A percentile compares a stretch with the other conserved stretches of the same genome.
Conservation (phyloP, 2,329 filamentous ascomycete genomes). For the Elsinoe necatrix region DNA sequence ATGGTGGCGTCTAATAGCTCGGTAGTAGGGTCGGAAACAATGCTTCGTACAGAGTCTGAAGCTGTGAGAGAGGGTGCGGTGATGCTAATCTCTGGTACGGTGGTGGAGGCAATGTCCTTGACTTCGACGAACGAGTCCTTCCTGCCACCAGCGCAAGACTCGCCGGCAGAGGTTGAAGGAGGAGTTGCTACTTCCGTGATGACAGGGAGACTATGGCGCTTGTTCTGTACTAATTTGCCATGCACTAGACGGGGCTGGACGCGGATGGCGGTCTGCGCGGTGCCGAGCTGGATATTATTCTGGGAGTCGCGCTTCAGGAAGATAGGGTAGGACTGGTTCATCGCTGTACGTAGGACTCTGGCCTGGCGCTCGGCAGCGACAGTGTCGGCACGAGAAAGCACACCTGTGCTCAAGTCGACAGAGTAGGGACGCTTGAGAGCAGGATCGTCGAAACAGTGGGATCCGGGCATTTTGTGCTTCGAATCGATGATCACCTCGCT, state of each 20-base stretch:
- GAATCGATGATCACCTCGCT: neutral
- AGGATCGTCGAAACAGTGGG: neutral
- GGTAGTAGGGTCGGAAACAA: neutral
- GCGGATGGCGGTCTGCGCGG: neutral
- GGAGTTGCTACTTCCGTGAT: neutral
- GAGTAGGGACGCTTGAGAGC: neutral
- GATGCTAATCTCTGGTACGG: neutral
- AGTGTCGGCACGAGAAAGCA: slow-evolving; percentile 7
- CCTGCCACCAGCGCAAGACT: neutral
- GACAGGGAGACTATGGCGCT: neutral
- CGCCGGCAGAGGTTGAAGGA: neutral
- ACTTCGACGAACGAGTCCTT: slow-evolving; percentile 1
- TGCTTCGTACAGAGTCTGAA: neutral
- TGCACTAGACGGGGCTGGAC: neutral
- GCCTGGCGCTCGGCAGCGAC: neutral
- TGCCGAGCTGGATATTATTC: neutral
- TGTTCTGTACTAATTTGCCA: neutral
- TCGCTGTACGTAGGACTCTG: neutral
- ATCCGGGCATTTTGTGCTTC: neutral
- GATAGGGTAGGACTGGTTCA: slow-evolving; percentile 14
- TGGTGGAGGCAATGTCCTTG: neutral
- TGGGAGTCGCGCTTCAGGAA: neutral
- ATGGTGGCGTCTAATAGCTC: too few relatives aligned
- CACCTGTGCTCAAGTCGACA: neutral
- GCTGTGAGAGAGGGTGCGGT: neutral